Conservation (phyloP, 805 yeast genomes). For the Tetrapisispora taiwanensis region DNA sequence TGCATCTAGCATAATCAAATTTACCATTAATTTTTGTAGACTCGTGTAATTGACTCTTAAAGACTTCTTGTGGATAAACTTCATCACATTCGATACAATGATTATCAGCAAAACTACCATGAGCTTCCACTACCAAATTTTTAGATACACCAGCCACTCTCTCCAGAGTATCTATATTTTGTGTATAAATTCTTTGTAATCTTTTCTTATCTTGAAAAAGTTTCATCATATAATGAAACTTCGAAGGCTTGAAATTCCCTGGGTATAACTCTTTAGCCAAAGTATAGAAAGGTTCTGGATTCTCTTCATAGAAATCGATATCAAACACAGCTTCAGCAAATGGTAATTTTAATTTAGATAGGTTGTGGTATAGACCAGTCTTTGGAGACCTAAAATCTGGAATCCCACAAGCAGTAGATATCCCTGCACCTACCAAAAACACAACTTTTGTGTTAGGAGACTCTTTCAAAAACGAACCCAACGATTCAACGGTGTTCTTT, state of each 20-base stretch:
- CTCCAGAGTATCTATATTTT: slow-evolving; percentile 88
- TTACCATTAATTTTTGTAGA: slow-evolving; percentile 12
- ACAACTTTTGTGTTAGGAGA: slow-evolving; percentile 36
- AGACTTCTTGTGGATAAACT: slow-evolving; percentile 40
- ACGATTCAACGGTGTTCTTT: background rate
- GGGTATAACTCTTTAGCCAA: slow-evolving; percentile 82
- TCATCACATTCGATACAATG: slow-evolving; percentile 71
- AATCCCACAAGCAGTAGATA: slow-evolving; percentile 86
- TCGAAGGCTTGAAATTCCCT: slow-evolving; percentile 74
- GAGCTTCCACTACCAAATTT: slow-evolving; percentile 74
- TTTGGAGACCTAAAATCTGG: slow-evolving; percentile 91
- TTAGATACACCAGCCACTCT: slow-evolving; percentile 66
- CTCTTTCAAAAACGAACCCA: slow-evolving; percentile 6
- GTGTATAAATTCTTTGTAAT: slow-evolving; percentile 72
- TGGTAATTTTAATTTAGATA: slow-evolving; percentile 65
- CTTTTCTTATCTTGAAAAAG: slow-evolving; percentile 53
- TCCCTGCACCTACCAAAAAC: slow-evolving; percentile 85
- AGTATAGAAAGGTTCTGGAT: slow-evolving; percentile 77
- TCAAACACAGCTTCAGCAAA: slow-evolving; percentile 95
- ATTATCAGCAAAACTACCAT: slow-evolving; percentile 81
- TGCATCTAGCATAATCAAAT: slow-evolving; percentile 38
- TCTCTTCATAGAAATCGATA: slow-evolving; percentile 62
- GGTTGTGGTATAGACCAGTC: slow-evolving; percentile 79
- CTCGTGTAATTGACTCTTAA: slow-evolving; percentile 33
- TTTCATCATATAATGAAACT: slow-evolving; percentile 64